These are phyloP conservation scores for Silene noctiflora DNA, from an alignment of 179 eudicot genomes.

Conservation along the genomic window DNA sequence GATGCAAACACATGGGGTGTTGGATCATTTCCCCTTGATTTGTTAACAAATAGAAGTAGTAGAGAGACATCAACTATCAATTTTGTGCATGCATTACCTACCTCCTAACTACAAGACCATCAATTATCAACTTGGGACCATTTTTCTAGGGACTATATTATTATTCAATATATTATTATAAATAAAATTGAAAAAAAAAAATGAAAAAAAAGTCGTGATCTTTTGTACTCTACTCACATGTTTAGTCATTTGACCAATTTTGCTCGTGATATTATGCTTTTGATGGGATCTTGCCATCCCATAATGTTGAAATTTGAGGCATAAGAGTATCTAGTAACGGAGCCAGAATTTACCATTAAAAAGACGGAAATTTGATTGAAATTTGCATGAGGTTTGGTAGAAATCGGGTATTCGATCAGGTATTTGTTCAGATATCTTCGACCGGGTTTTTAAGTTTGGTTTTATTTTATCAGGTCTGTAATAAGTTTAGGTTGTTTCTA, in stretches of 20 bases:
- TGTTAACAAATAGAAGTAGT: conserved; percentile 8
- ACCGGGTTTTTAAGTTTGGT: too few species aligned
- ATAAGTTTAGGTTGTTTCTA: too few species aligned
- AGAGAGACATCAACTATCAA: not conserved
- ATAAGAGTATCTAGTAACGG: too few species aligned
- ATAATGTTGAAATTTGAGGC: not conserved
- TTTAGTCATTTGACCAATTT: conserved; percentile 28
- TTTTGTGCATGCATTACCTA: conserved; percentile 19
- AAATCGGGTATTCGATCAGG: too few species aligned
- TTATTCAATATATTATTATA: not conserved
- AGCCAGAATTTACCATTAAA: too few species aligned
- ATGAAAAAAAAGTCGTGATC: conserved; percentile 10
- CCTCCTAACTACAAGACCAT: conserved; percentile 10
- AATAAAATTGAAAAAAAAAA: too few species aligned
- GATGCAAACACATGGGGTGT: conserved; percentile 45
- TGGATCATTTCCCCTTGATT: conserved; percentile 17
- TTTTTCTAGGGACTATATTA: conserved; percentile 13
- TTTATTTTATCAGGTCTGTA: too few species aligned
- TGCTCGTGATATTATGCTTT: conserved; percentile 11
- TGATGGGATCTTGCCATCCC: conserved; percentile 20
- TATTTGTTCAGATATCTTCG: too few species aligned
- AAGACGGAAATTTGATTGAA: too few species aligned
- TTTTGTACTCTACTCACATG: conserved; percentile 8
- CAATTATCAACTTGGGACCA: conserved; percentile 30
- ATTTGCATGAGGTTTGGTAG: too few species aligned